These are phyloP conservation scores for Ascobolus immersus DNA, from an alignment of 495 filamentous ascomycete species.

Conservation along the genomic window DNA sequence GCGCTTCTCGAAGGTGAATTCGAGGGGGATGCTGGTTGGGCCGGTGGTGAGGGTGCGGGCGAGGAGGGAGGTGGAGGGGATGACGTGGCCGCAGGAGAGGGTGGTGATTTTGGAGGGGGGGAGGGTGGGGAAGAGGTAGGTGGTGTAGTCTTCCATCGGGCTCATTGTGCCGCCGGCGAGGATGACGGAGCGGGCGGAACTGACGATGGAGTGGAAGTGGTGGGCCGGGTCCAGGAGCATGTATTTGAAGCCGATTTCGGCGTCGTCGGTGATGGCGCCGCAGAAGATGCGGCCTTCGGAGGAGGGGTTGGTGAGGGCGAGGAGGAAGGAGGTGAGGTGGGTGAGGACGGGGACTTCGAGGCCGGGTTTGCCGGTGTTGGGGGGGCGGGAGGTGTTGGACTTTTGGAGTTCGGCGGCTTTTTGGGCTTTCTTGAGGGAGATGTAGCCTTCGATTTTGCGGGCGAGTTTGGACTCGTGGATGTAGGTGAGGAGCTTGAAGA, in stretches of 20 bases:
- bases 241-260: slow-evolving; percentile 48
- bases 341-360: slow-evolving; percentile 48
- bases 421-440: slow-evolving; percentile 30
- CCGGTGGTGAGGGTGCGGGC: slow-evolving; percentile 37
- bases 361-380: slow-evolving; percentile 1
- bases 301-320: slow-evolving; percentile 65
- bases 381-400: no score
- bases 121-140: slow-evolving; percentile 62
- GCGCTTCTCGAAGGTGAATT: slow-evolving; percentile 67
- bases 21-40: slow-evolving; percentile 35
- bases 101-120: slow-evolving; percentile 38
- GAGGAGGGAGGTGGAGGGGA: slow-evolving; percentile 54
- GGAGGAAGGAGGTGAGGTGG: slow-evolving; percentile 57
- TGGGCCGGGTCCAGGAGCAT: slow-evolving; percentile 82
- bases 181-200: slow-evolving; percentile 66
- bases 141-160: slow-evolving; percentile 72
- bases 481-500: slow-evolving; percentile 66
- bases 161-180: slow-evolving; percentile 95
- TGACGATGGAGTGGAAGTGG: slow-evolving; percentile 70
- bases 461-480: slow-evolving; percentile 81
- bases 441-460: slow-evolving; percentile 78
- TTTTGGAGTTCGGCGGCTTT: slow-evolving; percentile 13
- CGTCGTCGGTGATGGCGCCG: slow-evolving; percentile 24
- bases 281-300: slow-evolving; percentile 72
- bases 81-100: slow-evolving; percentile 84